phyloP scores from a whole-genome alignment of 768 basidiomycete genomes.

The Leccinum disarticulatum region DNA sequence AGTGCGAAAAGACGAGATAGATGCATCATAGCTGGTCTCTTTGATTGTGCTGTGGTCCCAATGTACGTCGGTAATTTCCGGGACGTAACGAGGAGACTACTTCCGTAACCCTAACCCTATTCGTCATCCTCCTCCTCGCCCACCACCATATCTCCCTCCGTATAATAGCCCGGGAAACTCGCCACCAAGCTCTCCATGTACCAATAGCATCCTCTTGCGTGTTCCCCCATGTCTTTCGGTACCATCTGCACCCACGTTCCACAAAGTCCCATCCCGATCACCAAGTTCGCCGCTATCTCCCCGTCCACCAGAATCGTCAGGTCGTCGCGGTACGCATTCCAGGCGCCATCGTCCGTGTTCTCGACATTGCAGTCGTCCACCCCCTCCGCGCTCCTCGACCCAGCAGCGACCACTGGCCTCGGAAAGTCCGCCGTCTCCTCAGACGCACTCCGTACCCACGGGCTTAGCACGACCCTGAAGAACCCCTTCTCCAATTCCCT shows the following conservation, averaged over 20 bases:
- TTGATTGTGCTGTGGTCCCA: background rate
- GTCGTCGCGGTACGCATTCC: slow-evolving; percentile 33
- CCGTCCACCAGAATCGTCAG: slow-evolving; percentile 32
- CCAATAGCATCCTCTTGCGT: slow-evolving; percentile 42
- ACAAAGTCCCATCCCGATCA: slow-evolving; percentile 33
- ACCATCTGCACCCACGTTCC: slow-evolving; percentile 38
- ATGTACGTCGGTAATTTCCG: slow-evolving; percentile 6
- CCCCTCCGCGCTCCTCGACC: slow-evolving; percentile 25
- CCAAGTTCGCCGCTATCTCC: slow-evolving; percentile 13
- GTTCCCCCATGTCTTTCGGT: slow-evolving; percentile 9
- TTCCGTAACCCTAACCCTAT: background rate
- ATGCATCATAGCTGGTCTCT: slow-evolving; percentile 25
- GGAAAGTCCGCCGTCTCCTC: slow-evolving; percentile 39
- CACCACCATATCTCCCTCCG: slow-evolving; percentile 14
- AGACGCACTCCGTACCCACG: slow-evolving; percentile 42
- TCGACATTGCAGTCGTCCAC: slow-evolving; percentile 18
- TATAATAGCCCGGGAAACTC: slow-evolving; percentile 52
- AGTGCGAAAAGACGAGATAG: slow-evolving; percentile 24
- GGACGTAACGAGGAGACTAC: background rate
- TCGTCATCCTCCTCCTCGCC: slow-evolving; percentile 1
- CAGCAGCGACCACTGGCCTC: slow-evolving; percentile 32
- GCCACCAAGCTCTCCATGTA: slow-evolving; percentile 54
- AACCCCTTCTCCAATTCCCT: slow-evolving; percentile 42
- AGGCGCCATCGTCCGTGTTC: slow-evolving; percentile 23
- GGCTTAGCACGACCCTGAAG: slow-evolving; percentile 48